These are phyloP conservation scores for Phytophthora brassicae DNA, from an alignment of 352 stramenopile genomes.

Conservation along the genomic window DNA sequence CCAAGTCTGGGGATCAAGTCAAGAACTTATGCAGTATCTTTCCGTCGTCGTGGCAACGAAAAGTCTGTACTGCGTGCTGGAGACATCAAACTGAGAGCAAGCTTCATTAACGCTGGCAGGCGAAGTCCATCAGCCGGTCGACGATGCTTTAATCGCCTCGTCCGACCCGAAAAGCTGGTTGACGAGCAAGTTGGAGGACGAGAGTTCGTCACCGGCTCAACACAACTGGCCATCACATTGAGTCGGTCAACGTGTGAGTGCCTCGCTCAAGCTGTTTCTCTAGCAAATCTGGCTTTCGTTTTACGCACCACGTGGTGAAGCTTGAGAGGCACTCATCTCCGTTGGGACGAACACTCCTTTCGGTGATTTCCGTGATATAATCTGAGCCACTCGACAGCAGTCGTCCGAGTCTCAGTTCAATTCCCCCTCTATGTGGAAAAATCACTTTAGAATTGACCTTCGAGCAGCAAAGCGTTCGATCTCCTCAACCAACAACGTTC, in stretches of 20 bases:
- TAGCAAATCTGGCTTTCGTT: conserved; percentile 10
- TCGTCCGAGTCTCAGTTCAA: conserved; percentile 25
- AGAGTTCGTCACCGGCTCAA: no score
- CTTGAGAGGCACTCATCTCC: conserved; percentile 3
- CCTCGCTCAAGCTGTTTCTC: conserved; percentile 23
- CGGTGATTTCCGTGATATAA: conserved; percentile 40
- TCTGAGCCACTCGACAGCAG: conserved; percentile 32
- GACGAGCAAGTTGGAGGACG: conserved; percentile 1
- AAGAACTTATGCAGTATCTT: no score
- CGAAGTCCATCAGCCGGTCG: not conserved
- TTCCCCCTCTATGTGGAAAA: conserved; percentile 10
- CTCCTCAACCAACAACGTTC: not conserved
- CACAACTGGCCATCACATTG: conserved; percentile 10
- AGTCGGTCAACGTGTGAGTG: conserved; percentile 9
- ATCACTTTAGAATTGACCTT: conserved; percentile 31
- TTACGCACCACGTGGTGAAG: conserved; percentile 8
- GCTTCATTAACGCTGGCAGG: no score
- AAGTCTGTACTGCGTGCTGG: no score
- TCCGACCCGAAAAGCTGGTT: not conserved
- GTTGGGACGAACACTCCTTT: conserved; percentile 15
- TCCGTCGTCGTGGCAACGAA: no score
- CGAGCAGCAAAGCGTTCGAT: not conserved
- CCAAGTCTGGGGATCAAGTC: not conserved
- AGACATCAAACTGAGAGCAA: no score
- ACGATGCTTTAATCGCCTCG: conserved; percentile 4